phyloP scores from a whole-genome alignment of 1,284 basidiomycete genomes.

The Phaffia rhodozyma region DNA sequence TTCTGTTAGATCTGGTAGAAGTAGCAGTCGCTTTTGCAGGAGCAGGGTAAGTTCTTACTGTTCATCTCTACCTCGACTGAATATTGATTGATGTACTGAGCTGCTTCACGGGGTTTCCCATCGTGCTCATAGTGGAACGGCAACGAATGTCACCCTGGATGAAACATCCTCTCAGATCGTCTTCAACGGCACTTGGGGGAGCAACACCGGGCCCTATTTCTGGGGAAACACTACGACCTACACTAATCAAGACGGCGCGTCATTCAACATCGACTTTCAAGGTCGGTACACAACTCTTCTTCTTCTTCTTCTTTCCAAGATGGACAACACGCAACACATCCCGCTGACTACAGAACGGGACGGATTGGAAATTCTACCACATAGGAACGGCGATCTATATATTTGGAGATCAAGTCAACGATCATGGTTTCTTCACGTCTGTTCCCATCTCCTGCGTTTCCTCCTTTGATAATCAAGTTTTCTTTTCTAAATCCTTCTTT shows the following conservation, averaged over 20 bases:
- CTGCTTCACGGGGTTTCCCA: neutral
- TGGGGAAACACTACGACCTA: slow-evolving; percentile 29
- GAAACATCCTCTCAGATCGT: slow-evolving; percentile 25
- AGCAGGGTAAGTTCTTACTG: neutral
- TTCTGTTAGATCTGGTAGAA: neutral
- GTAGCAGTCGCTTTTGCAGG: neutral
- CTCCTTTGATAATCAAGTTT: neutral
- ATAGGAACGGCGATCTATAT: slow-evolving; percentile 34
- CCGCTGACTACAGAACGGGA: too few relatives aligned
- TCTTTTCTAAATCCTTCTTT: too few relatives aligned
- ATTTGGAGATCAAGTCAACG: slow-evolving; percentile 37
- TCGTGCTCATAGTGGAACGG: slow-evolving; percentile 23
- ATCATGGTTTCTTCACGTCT: slow-evolving; percentile 34
- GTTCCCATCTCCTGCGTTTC: slow-evolving; percentile 10
- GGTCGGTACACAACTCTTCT: slow-evolving; percentile 20
- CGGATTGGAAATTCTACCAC: too few relatives aligned
- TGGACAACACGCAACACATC: too few relatives aligned
- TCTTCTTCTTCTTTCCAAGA: too few relatives aligned
- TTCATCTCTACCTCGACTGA: too few relatives aligned
- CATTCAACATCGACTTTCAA: slow-evolving; percentile 28
- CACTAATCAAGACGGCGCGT: slow-evolving; percentile 27
- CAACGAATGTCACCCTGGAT: slow-evolving; percentile 32
- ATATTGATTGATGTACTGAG: neutral
- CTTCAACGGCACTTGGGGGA: slow-evolving; percentile 33
- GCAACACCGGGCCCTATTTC: slow-evolving; percentile 30